Conservation (phyloP, 129 eudicot genomes). For the Artemisia argyi region DNA sequence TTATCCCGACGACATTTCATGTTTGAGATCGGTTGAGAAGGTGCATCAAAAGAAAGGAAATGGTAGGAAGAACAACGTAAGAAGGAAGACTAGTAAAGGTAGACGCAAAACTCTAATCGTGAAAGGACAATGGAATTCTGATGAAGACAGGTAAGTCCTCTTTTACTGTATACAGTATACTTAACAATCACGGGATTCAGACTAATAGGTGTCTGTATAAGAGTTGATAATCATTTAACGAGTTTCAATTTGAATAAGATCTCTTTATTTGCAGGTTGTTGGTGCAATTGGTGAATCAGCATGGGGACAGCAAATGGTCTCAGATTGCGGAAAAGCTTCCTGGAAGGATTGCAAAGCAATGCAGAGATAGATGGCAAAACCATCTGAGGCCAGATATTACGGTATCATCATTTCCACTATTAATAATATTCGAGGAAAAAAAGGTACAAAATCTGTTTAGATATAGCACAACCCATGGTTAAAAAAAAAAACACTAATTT, state of each 20-base stretch:
- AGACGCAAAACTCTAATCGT: slow-evolving; percentile 23
- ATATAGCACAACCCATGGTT: not conserved
- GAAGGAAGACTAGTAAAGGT: slow-evolving; percentile 19
- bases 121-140: slow-evolving; percentile 65
- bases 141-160: slow-evolving; percentile 56
- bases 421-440: not conserved
- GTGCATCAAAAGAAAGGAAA: slow-evolving; percentile 19
- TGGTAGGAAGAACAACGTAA: slow-evolving; percentile 10
- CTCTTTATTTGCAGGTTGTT: slow-evolving; percentile 38
- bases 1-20: slow-evolving; percentile 23
- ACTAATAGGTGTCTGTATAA: not conserved
- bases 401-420: slow-evolving; percentile 30
- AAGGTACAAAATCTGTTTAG: not conserved
- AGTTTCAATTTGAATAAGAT: not conserved
- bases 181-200: too few relatives aligned
- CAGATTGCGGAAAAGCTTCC: slow-evolving; percentile 56
- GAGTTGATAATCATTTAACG: not conserved
- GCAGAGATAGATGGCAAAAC: slow-evolving; percentile 84
- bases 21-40: slow-evolving; percentile 10
- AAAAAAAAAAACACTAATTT: not conserved
- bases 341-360: slow-evolving; percentile 79
- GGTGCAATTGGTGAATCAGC: slow-evolving; percentile 46
- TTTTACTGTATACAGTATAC: not conserved
- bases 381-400: slow-evolving; percentile 70
- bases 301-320: slow-evolving; percentile 66